Percentiles rank a stretch among this genome's conserved stretches.
Conservation (phyloP, 805 yeast genomes). For the Monosporozyma unispora region DNA sequence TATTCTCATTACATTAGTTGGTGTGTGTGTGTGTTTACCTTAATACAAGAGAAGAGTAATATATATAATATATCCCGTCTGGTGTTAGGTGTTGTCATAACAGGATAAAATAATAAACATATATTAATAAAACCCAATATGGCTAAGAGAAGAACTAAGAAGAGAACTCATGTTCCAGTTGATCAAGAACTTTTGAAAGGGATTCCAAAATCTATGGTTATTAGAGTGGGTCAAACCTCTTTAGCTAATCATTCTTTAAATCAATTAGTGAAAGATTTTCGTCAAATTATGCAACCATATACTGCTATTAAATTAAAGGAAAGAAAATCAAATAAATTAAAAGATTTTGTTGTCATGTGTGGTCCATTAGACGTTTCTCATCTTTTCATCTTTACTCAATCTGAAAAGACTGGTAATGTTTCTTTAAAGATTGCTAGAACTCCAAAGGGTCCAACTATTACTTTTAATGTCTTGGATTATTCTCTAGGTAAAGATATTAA, state of each 20-base stretch:
- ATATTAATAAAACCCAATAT: constrained; percentile 21
- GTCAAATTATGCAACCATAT: constrained; percentile 91
- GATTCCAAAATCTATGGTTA: constrained; percentile 90
- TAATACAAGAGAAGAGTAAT: neutral
- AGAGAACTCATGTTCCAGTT: constrained; percentile 70
- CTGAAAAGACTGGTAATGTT: constrained; percentile 66
- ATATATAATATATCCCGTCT: neutral
- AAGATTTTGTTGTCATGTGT: constrained; percentile 96
- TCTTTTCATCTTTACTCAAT: constrained; percentile 76
- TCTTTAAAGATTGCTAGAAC: constrained; percentile 76
- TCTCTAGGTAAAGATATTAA: constrained; percentile 76
- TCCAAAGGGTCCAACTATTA: constrained; percentile 91
- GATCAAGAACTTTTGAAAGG: constrained; percentile 54
- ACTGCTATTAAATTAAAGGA: constrained; percentile 86
- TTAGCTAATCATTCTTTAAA: constrained; percentile 64
- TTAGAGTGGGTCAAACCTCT: constrained; percentile 58
- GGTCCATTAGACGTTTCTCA: constrained; percentile 94
- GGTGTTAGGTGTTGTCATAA: neutral
- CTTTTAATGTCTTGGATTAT: constrained; percentile 69
- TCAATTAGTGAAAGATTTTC: constrained; percentile 78
- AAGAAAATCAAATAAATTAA: constrained; percentile 75
- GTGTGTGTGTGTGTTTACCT: no score
- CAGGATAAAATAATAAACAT: neutral
- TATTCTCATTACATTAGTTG: no score
- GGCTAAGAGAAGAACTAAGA: constrained; percentile 60